Evolutionary conservation across 129 eudicot species (phyloP), one percentile per base, ranked within the genome.

Genomic region (Oenanthe sinensis): DNA sequence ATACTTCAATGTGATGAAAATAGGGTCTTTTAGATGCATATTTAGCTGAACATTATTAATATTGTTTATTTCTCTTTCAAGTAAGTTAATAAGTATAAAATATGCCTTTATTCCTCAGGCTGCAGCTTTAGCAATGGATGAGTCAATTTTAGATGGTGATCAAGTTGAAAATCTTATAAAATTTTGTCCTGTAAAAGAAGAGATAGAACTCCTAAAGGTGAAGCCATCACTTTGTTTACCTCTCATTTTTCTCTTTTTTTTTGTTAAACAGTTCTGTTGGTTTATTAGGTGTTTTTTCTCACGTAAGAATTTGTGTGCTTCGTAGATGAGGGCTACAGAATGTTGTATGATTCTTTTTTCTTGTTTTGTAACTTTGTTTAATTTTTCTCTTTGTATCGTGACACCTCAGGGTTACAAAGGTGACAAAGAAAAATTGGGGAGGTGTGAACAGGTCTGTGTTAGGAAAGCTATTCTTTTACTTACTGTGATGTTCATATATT

Each of bases 111-210:
- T 77, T 78, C 54, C 16, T 13, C 79, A 91, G 94, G 94, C 92
- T 83, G 97, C 97, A 71, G 93, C 94, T 76, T 86, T 91, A 58
- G 92, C 97, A 81, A 85, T 91, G 92, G 92, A 91, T 78, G 94
- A 89, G 78, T 87, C 97, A 50, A 80, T 91, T 77, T 83, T 91
- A 79, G 97, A 91, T 65, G 90, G 87, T 48, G 97, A 91, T 84
- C 97, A 91, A 83, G 90, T 91, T 22, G 94, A 91, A 76, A 91
- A 91, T 80, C 97, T 91, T 74, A 89, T 91, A 44, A 91, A 91
- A 71, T 91, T 89, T 50, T 91, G 97, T 82, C 97, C 97, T 48
- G 90, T 91, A 24, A 91, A 91, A 84, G 94, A 91, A 81, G 97
- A 91, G 85, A 91, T 91, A 87, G 94, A 91, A 78, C 89, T 87